phyloP scores from a whole-genome alignment of 345 rosid genomes.

The Toxicodendron radicans region DNA sequence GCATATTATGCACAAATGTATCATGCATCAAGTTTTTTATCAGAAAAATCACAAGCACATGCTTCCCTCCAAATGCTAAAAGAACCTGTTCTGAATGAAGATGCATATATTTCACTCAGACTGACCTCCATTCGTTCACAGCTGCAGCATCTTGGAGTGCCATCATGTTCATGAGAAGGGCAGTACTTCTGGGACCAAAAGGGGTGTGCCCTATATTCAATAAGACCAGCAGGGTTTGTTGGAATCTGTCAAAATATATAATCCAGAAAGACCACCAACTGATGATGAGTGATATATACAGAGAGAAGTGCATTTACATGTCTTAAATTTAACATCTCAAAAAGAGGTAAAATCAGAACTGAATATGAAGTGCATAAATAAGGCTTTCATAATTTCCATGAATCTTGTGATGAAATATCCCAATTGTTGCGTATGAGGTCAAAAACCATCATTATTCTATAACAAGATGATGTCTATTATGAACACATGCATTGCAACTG shows the following conservation, averaged over 20 bases:
- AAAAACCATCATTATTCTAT: background rate
- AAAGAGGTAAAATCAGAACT: slow-evolving; percentile 2
- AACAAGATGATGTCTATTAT: background rate
- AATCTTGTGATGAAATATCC: background rate
- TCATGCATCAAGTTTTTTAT: slow-evolving; percentile 12
- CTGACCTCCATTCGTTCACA: slow-evolving; percentile 99
- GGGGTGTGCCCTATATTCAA: slow-evolving; percentile 98
- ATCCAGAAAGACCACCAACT: slow-evolving; percentile 30
- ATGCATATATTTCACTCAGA: slow-evolving; percentile 17
- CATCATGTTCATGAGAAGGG: slow-evolving; percentile 89
- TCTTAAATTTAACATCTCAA: slow-evolving; percentile 12
- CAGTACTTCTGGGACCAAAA: slow-evolving; percentile 98
- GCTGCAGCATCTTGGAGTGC: slow-evolving; percentile 95
- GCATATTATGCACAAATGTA: slow-evolving; percentile 27
- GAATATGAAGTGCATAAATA: background rate
- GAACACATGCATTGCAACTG: background rate
- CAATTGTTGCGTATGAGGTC: slow-evolving; percentile 5
- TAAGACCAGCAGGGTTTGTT: slow-evolving; percentile 84
- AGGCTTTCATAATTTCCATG: background rate
- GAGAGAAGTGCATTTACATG: slow-evolving; percentile 9
- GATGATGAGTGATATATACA: slow-evolving; percentile 16
- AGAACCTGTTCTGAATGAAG: background rate
- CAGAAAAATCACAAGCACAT: background rate
- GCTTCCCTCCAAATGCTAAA: background rate
- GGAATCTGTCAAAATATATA: slow-evolving; percentile 74